These are phyloP conservation scores for Umbelopsis isabellina DNA, from an alignment of 192 early-diverging fungal species.

Conservation along the genomic window DNA sequence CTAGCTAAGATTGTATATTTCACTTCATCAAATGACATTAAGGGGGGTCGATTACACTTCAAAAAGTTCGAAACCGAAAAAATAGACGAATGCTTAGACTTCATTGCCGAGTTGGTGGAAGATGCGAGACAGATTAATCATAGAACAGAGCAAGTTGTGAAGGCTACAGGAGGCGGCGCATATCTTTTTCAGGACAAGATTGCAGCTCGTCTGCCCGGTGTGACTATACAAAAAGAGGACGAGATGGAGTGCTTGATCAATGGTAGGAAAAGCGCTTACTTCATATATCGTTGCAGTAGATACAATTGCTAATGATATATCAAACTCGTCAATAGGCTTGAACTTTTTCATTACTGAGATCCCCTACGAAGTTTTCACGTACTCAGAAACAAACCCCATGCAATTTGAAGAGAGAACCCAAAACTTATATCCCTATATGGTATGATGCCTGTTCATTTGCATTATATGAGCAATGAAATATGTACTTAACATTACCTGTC, in stretches of 20 bases:
- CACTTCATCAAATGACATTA: slow-evolving; percentile 47
- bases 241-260: slow-evolving; percentile 90
- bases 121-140: slow-evolving; percentile 37
- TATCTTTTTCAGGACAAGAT: slow-evolving; percentile 75
- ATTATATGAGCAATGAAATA: slow-evolving; percentile 77
- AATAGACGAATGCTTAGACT: slow-evolving; percentile 87
- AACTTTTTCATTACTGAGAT: slow-evolving; percentile 94
- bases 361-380: slow-evolving; percentile 93
- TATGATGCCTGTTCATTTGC: slow-evolving; percentile 47
- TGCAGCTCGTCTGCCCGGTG: slow-evolving; percentile 44
- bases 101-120: slow-evolving; percentile 69
- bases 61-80: slow-evolving; percentile 94
- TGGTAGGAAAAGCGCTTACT: slow-evolving; percentile 36
- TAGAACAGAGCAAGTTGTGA: slow-evolving; percentile 59
- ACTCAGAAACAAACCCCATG: slow-evolving; percentile 76
- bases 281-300: neutral
- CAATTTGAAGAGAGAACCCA: slow-evolving; percentile 55
- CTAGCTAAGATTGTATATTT: slow-evolving; percentile 77
- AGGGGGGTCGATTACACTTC: slow-evolving; percentile 91
- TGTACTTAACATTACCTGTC: slow-evolving; percentile 1
- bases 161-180: slow-evolving; percentile 90
- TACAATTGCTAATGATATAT: neutral
- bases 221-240: slow-evolving; percentile 82
- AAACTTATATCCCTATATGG: slow-evolving; percentile 89
- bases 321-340: slow-evolving; percentile 57